phyloP scores from a whole-genome alignment of 1,139 yeast genomes.

The Suhomyces bribrorum region DNA sequence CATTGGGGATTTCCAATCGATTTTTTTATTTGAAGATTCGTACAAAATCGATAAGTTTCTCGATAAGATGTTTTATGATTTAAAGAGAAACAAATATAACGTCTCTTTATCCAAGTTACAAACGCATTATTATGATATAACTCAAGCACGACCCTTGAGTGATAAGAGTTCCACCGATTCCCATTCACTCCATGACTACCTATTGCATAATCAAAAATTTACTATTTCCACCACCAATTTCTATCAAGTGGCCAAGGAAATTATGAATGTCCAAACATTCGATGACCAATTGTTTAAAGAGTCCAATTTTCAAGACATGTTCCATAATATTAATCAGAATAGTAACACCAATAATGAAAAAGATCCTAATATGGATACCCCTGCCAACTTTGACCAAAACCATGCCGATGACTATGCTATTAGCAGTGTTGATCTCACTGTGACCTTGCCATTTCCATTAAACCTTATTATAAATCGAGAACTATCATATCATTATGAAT shows the following conservation, averaged over 20 bases:
- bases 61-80: constrained; percentile 34
- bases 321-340: constrained; percentile 23
- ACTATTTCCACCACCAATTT: constrained; percentile 40
- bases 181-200: constrained; percentile 14
- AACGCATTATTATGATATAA: constrained; percentile 24
- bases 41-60: constrained; percentile 51
- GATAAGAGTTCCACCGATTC: background rate
- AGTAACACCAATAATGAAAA: background rate
- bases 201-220: constrained; percentile 29
- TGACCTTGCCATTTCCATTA: constrained; percentile 81
- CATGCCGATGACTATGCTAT: constrained; percentile 42
- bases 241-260: constrained; percentile 62
- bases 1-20: constrained; percentile 50
- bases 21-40: constrained; percentile 52
- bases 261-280: constrained; percentile 63
- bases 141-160: background rate
- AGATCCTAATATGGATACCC: constrained; percentile 15
- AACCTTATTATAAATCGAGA: constrained; percentile 73
- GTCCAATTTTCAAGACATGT: constrained; percentile 37
- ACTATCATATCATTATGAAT: constrained; percentile 74
- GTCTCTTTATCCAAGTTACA: constrained; percentile 33
- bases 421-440: constrained; percentile 57
- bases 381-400: constrained; percentile 41
- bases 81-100: constrained; percentile 34
- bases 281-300: constrained; percentile 52